phyloP scores from a whole-genome alignment of 805 yeast genomes.

The Barnettozyma populi region DNA sequence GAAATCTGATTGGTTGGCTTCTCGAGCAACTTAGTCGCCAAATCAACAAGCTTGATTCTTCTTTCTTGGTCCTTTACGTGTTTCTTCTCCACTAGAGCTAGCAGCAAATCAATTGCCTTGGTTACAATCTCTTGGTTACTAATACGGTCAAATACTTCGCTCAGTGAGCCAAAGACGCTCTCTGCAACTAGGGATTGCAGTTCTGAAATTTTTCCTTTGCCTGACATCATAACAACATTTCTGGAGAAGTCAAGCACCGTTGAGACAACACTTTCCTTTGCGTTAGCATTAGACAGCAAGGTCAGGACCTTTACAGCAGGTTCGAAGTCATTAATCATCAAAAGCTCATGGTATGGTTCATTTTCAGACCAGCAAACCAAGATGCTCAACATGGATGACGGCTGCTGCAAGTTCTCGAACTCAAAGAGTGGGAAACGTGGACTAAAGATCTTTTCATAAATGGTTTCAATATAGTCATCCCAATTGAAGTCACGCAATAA shows the following conservation, averaged over 20 bases:
- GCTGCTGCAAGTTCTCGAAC: constrained; percentile 73
- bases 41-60: constrained; percentile 45
- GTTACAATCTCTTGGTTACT: constrained; percentile 41
- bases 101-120: constrained; percentile 45
- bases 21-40: constrained; percentile 57
- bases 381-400: constrained; percentile 69
- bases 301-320: constrained; percentile 52
- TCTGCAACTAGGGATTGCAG: constrained; percentile 56
- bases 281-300: constrained; percentile 46
- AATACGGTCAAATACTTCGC: constrained; percentile 38
- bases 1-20: constrained; percentile 50
- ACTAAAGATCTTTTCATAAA: constrained; percentile 48
- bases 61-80: constrained; percentile 52
- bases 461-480: constrained; percentile 42
- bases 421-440: constrained; percentile 69
- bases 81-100: constrained; percentile 49
- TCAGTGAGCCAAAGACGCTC: constrained; percentile 44
- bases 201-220: constrained; percentile 39
- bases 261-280: constrained; percentile 61
- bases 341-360: constrained; percentile 41
- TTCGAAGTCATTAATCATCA: constrained; percentile 49
- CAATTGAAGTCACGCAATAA: constrained; percentile 54
- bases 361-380: constrained; percentile 54
- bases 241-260: constrained; percentile 51
- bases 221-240: constrained; percentile 39